Evolutionary conservation across 768 basidiomycete genomes (phyloP).

Genomic region (Lactifluus piperatus): DNA sequence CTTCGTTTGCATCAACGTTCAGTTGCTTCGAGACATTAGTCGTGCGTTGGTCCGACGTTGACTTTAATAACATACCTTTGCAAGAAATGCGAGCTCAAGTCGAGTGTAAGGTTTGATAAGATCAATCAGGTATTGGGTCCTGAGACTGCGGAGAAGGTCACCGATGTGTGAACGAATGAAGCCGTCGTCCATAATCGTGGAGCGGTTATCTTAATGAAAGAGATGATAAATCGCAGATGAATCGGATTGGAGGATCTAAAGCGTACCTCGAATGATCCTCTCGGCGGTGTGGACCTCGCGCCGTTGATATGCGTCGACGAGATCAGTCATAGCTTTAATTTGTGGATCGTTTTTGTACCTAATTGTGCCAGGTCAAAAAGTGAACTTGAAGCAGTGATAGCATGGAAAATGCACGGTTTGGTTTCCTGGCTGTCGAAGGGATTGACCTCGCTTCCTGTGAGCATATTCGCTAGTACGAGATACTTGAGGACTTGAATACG

Average conservation of each 20-base stretch:
- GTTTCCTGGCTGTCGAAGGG: slow-evolving; percentile 99
- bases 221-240: slow-evolving; percentile 1
- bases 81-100: slow-evolving; percentile 87
- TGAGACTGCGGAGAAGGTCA: slow-evolving; percentile 85
- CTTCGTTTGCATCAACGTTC: slow-evolving; percentile 85
- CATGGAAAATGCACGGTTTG: slow-evolving; percentile 73
- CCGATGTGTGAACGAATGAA: slow-evolving; percentile 97
- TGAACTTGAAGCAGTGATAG: background rate
- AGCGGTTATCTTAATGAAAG: slow-evolving; percentile 61
- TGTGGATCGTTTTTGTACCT: slow-evolving; percentile 95
- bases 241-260: background rate
- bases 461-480: slow-evolving; percentile 94
- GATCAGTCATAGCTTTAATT: slow-evolving; percentile 96
- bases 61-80: slow-evolving; percentile 47
- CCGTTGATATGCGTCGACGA: slow-evolving; percentile 94
- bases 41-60: no score
- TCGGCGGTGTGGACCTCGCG: slow-evolving; percentile 97
- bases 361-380: background rate
- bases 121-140: slow-evolving; percentile 96
- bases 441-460: slow-evolving; percentile 97
- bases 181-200: slow-evolving; percentile 92
- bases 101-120: slow-evolving; percentile 97
- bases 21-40: slow-evolving; percentile 62
- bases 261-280: slow-evolving; percentile 77
- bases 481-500: slow-evolving; percentile 98